A percentile compares a stretch with the other conserved stretches of the same genome.
Conservation (phyloP, 2,329 filamentous ascomycete species). For the Neocucurbitaria cava region DNA sequence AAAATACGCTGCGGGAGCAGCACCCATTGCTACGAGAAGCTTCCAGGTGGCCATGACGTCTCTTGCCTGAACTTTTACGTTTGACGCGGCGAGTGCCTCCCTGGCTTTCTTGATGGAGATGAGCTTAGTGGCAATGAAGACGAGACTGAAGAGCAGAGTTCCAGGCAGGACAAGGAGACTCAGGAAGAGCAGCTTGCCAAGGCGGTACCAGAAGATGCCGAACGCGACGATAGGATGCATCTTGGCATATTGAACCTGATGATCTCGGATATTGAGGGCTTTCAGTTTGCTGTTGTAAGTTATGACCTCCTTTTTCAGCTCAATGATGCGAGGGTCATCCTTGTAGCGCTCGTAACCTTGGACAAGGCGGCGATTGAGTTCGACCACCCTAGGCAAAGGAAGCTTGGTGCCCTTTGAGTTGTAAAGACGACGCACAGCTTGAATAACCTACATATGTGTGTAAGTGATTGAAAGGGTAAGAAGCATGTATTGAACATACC, state of each 20-base stretch:
- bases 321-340: constrained; percentile 82
- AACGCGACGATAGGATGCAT: constrained; percentile 80
- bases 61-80: constrained; percentile 49
- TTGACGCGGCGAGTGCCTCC: constrained; percentile 50
- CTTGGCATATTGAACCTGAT: constrained; percentile 91
- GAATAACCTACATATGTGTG: constrained; percentile 68
- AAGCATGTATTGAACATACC: constrained; percentile 53
- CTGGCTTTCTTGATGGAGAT: constrained; percentile 48
- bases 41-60: constrained; percentile 54
- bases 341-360: constrained; percentile 94
- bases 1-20: constrained; percentile 44
- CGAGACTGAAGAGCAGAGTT: constrained; percentile 76
- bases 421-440: constrained; percentile 91
- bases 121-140: constrained; percentile 47
- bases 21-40: constrained; percentile 49
- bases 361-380: constrained; percentile 89
- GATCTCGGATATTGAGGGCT: constrained; percentile 86
- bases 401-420: constrained; percentile 94
- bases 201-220: constrained; percentile 77
- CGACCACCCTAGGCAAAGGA: constrained; percentile 88
- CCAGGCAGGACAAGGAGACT: constrained; percentile 85
- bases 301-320: constrained; percentile 76
- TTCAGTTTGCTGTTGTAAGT: constrained; percentile 88
- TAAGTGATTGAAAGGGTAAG: constrained; percentile 33
- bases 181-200: constrained; percentile 78